These are phyloP conservation scores for Nakazawaea ambrosiae DNA, from an alignment of 805 yeast species.

Conservation along the genomic window DNA sequence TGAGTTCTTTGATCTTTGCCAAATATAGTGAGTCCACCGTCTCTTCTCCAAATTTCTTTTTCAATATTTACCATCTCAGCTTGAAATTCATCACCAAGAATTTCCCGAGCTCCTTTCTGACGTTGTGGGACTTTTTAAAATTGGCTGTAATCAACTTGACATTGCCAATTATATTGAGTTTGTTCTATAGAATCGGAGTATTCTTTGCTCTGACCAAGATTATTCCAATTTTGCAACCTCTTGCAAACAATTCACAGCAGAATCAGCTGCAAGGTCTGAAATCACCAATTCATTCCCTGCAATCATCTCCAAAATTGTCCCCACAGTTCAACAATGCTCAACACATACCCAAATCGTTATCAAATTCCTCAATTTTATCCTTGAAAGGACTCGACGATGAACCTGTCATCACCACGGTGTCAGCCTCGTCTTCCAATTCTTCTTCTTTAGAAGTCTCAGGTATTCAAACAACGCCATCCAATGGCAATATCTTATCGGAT, in stretches of 20 bases:
- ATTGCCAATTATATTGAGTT: slow-evolving; percentile 71
- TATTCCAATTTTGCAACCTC: slow-evolving; percentile 51
- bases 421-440: slow-evolving; percentile 16
- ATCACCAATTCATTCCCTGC: slow-evolving; percentile 8
- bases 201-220: slow-evolving; percentile 89
- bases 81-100: slow-evolving; percentile 40
- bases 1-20: slow-evolving; percentile 3
- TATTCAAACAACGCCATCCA: neutral
- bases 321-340: slow-evolving; percentile 2
- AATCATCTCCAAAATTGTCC: slow-evolving; percentile 9
- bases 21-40: neutral
- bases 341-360: slow-evolving; percentile 4
- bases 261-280: too few relatives aligned
- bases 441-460: slow-evolving; percentile 11
- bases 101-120: slow-evolving; percentile 44
- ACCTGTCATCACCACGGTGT: slow-evolving; percentile 1
- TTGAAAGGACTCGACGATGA: slow-evolving; percentile 7
- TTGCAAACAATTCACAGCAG: slow-evolving; percentile 4
- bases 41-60: slow-evolving; percentile 7
- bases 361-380: slow-evolving; percentile 5
- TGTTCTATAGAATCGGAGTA: slow-evolving; percentile 80
- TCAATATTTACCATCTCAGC: slow-evolving; percentile 14
- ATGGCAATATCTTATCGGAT: neutral
- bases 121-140: slow-evolving; percentile 47
- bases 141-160: slow-evolving; percentile 58